Evolutionary conservation across 768 basidiomycete genomes (phyloP).

Genomic region (Leucogyrophana mollusca): DNA sequence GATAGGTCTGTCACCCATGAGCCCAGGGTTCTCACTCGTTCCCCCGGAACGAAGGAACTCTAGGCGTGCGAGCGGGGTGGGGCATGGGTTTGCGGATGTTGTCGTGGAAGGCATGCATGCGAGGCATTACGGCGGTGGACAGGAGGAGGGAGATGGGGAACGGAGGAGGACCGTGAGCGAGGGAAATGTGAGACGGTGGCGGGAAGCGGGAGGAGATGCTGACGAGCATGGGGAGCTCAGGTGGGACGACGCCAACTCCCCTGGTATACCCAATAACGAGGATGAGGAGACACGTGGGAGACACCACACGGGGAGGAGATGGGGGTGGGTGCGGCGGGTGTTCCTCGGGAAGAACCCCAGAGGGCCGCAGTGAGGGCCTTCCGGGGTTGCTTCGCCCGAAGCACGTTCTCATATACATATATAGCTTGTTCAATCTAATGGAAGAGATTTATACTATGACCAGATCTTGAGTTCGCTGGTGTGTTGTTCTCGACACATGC

Average conservation of each 20-base stretch:
- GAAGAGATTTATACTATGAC: too few species aligned
- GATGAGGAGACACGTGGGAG: conserved; percentile 6
- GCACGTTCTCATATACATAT: too few species aligned
- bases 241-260: conserved; percentile 1
- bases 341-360: conserved; percentile 2
- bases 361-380: not conserved
- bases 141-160: conserved; percentile 15
- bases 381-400: too few species aligned
- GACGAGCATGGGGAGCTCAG: conserved; percentile 4
- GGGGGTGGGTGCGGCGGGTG: conserved; percentile 27
- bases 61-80: conserved; percentile 38
- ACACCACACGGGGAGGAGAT: conserved; percentile 15
- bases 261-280: conserved; percentile 5
- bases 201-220: conserved; percentile 11
- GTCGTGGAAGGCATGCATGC: conserved; percentile 18
- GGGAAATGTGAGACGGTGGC: conserved; percentile 33
- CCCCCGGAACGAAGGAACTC: conserved; percentile 46
- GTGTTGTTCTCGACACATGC: too few species aligned
- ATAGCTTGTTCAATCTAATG: too few species aligned
- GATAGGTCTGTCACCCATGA: conserved; percentile 72
- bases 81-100: conserved; percentile 29
- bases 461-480: too few species aligned
- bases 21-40: conserved; percentile 74
- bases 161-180: conserved; percentile 55
- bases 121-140: conserved; percentile 6